Base-by-base conservation (phyloP, 2,329 filamentous ascomycete genomes). In the Trichoderma gracile region DNA sequence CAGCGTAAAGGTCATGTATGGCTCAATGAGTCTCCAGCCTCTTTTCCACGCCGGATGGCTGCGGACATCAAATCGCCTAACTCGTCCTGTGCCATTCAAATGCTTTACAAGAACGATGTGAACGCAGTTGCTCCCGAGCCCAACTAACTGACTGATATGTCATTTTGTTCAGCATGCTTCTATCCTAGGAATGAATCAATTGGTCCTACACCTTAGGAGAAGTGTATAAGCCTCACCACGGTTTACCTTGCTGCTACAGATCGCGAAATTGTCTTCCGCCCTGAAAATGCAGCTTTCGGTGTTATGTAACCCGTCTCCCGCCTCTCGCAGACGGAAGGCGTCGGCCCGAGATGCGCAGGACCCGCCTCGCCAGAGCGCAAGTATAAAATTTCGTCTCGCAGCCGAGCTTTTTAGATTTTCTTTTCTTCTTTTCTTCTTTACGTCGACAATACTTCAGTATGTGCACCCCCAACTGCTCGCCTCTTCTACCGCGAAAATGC, bases 401-500 rank as follows among this genome's bases (percentile, higher is more conserved):
- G 69, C 69, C 72, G 68, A 10, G 30, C 56, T 66, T 76, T 79
- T 77, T 63, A 27, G 52, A 69, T 52, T 21, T 72, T 73, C 72
- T 78, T 79, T 76, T 79, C 77, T 72, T 38, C 33, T 76, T 81
- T 81, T 81, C 78, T 81, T 84, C 78, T 78, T 82, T 76, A 84
- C 79, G 82, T 83, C 82, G 83, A 86, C 82, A 84, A 85, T 85
- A 85, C 82, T 84, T 84, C 78, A 85, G 79, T 81, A 77, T 71
- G 76, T 72, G 62, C 67, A 71, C 76, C 78, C 75, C 74, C 73
- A 63, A 38, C 73, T 72, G 67, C 14, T 17, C 25, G 55, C 27
- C 21, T 7, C 17, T 12, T 5, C 68, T 49, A 54, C 42, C 19
- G 63, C 63, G 67, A 42, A 65, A 60, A 12, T n/a, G n/a, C 27